Percentiles rank a stretch among this genome's conserved stretches.
Conservation (phyloP, 768 basidiomycete genomes). For the Chlorophyllum brunneum region DNA sequence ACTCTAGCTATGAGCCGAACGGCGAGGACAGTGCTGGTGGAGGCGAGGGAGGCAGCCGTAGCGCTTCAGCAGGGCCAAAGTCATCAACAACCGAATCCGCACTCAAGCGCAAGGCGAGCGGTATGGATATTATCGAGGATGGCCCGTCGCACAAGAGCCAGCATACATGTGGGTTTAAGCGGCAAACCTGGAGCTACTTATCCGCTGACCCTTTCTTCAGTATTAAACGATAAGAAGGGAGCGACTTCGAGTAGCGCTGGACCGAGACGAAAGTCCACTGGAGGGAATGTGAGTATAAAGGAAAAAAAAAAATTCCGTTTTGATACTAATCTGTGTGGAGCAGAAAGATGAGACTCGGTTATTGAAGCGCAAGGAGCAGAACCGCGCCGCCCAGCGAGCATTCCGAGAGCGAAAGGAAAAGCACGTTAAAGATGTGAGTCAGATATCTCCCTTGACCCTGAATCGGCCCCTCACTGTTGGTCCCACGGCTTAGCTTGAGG, state of each 20-base stretch:
- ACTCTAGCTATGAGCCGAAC: conserved; percentile 29
- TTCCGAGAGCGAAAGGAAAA: conserved; percentile 97
- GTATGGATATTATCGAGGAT: conserved; percentile 50
- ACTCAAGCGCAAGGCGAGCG: conserved; percentile 77
- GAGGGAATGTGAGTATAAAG: conserved; percentile 23
- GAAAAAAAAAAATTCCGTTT: background rate
- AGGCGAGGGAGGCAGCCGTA: background rate
- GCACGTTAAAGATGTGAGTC: conserved; percentile 90
- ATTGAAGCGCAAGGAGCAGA: conserved; percentile 93
- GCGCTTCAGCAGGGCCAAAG: background rate
- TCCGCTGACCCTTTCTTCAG: conserved; percentile 7
- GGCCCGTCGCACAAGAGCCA: conserved; percentile 66
- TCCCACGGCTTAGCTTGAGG: conserved; percentile 65
- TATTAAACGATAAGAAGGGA: conserved; percentile 24
- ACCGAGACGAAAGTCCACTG: conserved; percentile 33
- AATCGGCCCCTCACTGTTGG: background rate
- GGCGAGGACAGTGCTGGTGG: conserved; percentile 35
- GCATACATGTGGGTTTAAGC: conserved; percentile 48
- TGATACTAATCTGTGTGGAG: conserved; percentile 15
- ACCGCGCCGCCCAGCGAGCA: conserved; percentile 93
- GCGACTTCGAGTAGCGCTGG: conserved; percentile 18
- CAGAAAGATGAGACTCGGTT: conserved; percentile 70
- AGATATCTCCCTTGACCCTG: conserved; percentile 9
- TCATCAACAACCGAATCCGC: conserved; percentile 26
- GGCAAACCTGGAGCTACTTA: background rate